Percentiles rank a stretch among this genome's conserved stretches.
Conservation (phyloP, 805 yeast genomes). For the Candida coquimbonensis region DNA sequence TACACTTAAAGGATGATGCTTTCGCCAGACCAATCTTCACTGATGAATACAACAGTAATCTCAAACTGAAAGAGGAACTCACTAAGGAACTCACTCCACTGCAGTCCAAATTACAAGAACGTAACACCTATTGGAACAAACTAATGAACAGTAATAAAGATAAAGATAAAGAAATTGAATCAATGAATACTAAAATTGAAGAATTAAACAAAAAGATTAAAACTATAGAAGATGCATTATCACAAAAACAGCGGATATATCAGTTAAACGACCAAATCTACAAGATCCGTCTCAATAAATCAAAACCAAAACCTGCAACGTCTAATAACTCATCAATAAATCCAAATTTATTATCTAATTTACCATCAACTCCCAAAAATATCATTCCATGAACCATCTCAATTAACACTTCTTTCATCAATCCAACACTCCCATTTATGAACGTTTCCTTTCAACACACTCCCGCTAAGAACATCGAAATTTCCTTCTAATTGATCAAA, state of each 20-base stretch:
- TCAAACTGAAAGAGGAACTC: conserved; percentile 12
- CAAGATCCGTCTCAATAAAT: conserved; percentile 29
- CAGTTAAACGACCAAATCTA: conserved; percentile 34
- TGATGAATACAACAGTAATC: conserved; percentile 18
- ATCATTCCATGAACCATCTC: no score
- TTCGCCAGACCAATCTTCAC: conserved; percentile 19
- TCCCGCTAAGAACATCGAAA: conserved; percentile 66
- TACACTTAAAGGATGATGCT: conserved; percentile 16
- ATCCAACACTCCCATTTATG: conserved; percentile 73
- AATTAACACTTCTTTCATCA: conserved; percentile 57
- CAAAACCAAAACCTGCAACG: conserved; percentile 1
- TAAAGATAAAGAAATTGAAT: conserved; percentile 9
- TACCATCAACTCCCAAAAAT: conserved; percentile 28
- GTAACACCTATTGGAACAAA: neutral
- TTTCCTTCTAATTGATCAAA: conserved; percentile 70
- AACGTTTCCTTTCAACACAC: conserved; percentile 50
- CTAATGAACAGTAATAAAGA: conserved; percentile 3
- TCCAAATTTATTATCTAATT: conserved; percentile 13
- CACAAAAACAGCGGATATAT: conserved; percentile 29
- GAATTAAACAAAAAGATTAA: conserved; percentile 13
- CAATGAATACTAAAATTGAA: conserved; percentile 9
- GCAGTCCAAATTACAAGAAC: no score
- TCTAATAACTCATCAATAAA: neutral
- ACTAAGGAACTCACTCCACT: conserved; percentile 3
- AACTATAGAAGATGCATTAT: conserved; percentile 16